A percentile compares a stretch with the other conserved stretches of the same genome.
Conservation (phyloP, 768 basidiomycete species). For the Nidula microcarpa region DNA sequence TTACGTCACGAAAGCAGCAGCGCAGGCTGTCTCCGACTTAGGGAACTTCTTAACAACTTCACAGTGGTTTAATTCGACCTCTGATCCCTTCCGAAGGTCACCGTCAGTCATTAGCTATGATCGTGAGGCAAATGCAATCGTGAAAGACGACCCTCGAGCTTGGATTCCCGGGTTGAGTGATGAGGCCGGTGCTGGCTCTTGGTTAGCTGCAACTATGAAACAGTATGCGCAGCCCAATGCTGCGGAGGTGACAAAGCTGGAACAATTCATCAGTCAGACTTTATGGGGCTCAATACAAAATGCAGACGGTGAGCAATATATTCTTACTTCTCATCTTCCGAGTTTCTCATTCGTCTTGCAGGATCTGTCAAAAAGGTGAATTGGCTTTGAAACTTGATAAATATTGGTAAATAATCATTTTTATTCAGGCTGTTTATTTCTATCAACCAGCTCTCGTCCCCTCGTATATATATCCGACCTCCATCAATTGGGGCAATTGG, state of each 20-base stretch:
- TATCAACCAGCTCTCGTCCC: constrained; percentile 44
- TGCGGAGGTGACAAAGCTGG: constrained; percentile 49
- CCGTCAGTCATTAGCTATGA: constrained; percentile 56
- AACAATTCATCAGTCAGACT: constrained; percentile 42
- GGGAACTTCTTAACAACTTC: constrained; percentile 51
- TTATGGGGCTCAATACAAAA: constrained; percentile 52
- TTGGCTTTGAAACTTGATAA: no score
- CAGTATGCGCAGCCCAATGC: constrained; percentile 52
- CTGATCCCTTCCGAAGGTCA: constrained; percentile 50
- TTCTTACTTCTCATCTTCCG: not conserved
- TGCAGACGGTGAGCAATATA: constrained; percentile 28
- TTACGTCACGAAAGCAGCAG: constrained; percentile 44
- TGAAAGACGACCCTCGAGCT: constrained; percentile 48
- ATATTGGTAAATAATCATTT: not conserved
- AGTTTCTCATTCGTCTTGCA: constrained; percentile 9
- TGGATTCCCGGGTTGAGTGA: constrained; percentile 62
- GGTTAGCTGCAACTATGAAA: constrained; percentile 55
- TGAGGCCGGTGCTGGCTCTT: constrained; percentile 59
- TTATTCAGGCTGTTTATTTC: constrained; percentile 42
- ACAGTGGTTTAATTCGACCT: constrained; percentile 48
- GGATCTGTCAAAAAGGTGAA: constrained; percentile 51
- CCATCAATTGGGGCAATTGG: constrained; percentile 50
- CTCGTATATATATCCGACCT: constrained; percentile 43
- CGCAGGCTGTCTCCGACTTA: constrained; percentile 40
- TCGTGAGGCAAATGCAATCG: constrained; percentile 43